Conservation (phyloP, 1,139 yeast species). For the Suhomyces ambrosiae region DNA sequence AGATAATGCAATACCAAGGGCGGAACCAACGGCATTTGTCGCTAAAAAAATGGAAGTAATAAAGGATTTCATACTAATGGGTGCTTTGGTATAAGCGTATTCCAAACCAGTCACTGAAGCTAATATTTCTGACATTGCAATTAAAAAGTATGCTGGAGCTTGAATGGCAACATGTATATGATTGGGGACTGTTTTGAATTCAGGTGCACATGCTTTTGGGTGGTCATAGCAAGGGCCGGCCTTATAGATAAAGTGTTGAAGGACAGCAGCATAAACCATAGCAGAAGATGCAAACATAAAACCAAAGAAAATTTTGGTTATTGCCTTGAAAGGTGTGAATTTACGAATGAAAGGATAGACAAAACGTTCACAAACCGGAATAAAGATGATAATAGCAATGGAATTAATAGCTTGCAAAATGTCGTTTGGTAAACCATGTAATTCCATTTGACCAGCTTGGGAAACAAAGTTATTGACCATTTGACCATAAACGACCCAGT, state of each 20-base stretch:
- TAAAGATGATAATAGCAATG: slow-evolving; percentile 20
- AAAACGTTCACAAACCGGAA: slow-evolving; percentile 22
- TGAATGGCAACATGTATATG: slow-evolving; percentile 24
- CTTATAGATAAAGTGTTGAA: slow-evolving; percentile 23
- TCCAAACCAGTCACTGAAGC: slow-evolving; percentile 27
- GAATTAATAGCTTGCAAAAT: slow-evolving; percentile 24
- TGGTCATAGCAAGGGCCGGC: slow-evolving; percentile 24
- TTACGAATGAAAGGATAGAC: slow-evolving; percentile 24
- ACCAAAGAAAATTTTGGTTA: slow-evolving; percentile 25
- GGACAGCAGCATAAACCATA: slow-evolving; percentile 25
- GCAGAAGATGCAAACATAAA: slow-evolving; percentile 23
- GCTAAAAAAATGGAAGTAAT: slow-evolving; percentile 24
- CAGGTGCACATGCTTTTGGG: slow-evolving; percentile 20
- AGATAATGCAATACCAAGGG: slow-evolving; percentile 24
- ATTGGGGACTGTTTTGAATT: slow-evolving; percentile 19
- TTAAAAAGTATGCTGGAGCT: slow-evolving; percentile 23
- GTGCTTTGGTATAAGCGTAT: slow-evolving; percentile 27
- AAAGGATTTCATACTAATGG: slow-evolving; percentile 24
- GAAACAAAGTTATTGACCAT: slow-evolving; percentile 25
- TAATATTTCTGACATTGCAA: slow-evolving; percentile 25
- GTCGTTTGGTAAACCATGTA: slow-evolving; percentile 26
- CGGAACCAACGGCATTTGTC: slow-evolving; percentile 24
- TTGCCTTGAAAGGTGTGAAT: slow-evolving; percentile 26
- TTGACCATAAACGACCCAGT: slow-evolving; percentile 26
- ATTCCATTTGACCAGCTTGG: slow-evolving; percentile 27